Base-by-base conservation (phyloP, 108 stramenopile genomes). In the Cyclotella kingstonii region DNA sequence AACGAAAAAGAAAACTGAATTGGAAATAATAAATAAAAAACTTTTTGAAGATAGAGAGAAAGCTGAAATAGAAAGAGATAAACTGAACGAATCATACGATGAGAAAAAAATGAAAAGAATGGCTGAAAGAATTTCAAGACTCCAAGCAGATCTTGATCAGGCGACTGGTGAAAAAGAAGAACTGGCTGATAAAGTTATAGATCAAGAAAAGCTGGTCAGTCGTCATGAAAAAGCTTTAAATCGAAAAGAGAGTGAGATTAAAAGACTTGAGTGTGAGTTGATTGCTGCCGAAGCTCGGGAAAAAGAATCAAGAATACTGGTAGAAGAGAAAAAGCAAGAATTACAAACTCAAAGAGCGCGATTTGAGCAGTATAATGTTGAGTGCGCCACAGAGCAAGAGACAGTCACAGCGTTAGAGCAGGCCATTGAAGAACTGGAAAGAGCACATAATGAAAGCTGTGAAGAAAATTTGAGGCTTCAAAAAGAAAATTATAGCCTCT, bases 351-450 rank as follows among this genome's bases (percentile, higher is more conserved):
- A 66, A 26, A 36, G 59, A 22, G 53, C 48, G 5, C 30, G 60
- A 31, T 66, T 74, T 34, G 73, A 66, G 44, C 54, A 55, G 28
- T 74, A 60, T 21, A 60, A 54, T 18, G 30, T 27, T 45, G 60
- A 54, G 5, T 66, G 56, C 43, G 54, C 64, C 19, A 56, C 36
- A 18, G 73, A 74, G 44, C 73, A 74, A 61, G 65, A 74, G 41
- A 74, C 65, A n/a, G 41, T 66, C 1, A 22, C 53, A 27, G 73
- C 51, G 9, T 54, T 74, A 26, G 65, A 74, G 38, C 43, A 42
- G 22, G 73, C 59, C 3, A 60, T 74, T 43, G 65, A 60, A 43
- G 48, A 66, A 26, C 64, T 74, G 5, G 73, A 74, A 29, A 18
- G 28, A 21, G 73, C 73, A 18, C 65, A 74, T 7, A 30, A 46